Evolutionary conservation across 2,329 filamentous ascomycete species (phyloP).

Genomic region (Diplodia scrobiculata): DNA sequence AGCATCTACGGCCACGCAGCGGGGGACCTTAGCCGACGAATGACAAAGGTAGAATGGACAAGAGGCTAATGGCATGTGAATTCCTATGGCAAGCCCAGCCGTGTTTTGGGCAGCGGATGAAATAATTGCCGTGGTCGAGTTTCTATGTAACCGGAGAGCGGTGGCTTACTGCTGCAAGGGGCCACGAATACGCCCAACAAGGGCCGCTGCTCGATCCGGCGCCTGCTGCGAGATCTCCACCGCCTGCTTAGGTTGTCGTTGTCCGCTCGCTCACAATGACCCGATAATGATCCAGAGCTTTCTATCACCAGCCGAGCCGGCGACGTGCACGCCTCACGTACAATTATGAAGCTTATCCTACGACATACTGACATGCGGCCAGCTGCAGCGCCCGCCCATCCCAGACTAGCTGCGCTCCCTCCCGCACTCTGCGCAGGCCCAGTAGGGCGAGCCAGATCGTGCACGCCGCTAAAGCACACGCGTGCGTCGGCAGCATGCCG

Average conservation of each 20-base stretch:
- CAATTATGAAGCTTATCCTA: neutral
- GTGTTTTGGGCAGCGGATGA: conserved; percentile 17
- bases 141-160: conserved; percentile 5
- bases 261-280: neutral
- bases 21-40: conserved; percentile 8
- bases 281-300: conserved; percentile 7
- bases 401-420: conserved; percentile 16
- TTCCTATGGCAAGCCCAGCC: conserved; percentile 8
- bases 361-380: neutral
- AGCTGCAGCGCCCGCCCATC: conserved; percentile 9
- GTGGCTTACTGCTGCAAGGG: conserved; percentile 25
- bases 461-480: conserved; percentile 16
- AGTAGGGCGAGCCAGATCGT: conserved; percentile 23
- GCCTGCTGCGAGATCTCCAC: conserved; percentile 9
- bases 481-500: conserved; percentile 10
- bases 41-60: conserved; percentile 24
- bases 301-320: neutral
- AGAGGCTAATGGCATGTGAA: conserved; percentile 27
- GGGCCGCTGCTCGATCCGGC: conserved; percentile 10
- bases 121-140: conserved; percentile 22
- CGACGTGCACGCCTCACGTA: neutral
- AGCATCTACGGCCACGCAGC: conserved; percentile 15
- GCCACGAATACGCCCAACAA: conserved; percentile 2
- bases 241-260: conserved; percentile 2
- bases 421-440: conserved; percentile 13